Percentiles rank a stretch among this genome's conserved stretches.
These are phyloP conservation scores for Fusarium siculi DNA, from an alignment of 2,329 filamentous ascomycete genomes.

Conservation along the genomic window DNA sequence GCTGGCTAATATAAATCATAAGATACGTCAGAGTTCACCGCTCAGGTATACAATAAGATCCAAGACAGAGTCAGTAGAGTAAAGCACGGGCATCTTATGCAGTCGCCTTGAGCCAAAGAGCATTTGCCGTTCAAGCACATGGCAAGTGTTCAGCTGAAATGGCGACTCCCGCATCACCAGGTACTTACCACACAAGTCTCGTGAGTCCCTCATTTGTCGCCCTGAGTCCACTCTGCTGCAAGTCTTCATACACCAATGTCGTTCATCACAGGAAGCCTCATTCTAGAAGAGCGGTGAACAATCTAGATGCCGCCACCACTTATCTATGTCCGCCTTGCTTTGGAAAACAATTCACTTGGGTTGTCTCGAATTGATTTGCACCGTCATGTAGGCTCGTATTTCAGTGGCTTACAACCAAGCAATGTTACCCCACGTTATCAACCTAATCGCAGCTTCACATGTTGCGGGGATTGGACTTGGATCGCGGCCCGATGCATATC, in stretches of 20 bases:
- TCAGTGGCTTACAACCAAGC: neutral
- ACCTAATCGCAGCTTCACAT: neutral
- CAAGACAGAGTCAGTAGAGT: neutral
- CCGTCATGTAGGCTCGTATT: neutral
- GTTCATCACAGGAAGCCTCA: slow-evolving; percentile 10
- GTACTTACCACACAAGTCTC: slow-evolving; percentile 10
- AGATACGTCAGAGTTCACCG: slow-evolving; percentile 4
- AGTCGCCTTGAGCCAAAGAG: slow-evolving; percentile 8
- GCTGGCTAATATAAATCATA: neutral
- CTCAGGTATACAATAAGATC: neutral
- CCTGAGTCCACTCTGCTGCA: slow-evolving; percentile 18
- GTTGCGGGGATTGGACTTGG: neutral
- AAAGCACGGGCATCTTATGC: slow-evolving; percentile 2
- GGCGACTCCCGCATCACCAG: slow-evolving; percentile 8
- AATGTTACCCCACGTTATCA: neutral
- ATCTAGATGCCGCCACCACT: slow-evolving; percentile 16
- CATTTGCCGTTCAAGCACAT: slow-evolving; percentile 23
- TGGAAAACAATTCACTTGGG: neutral
- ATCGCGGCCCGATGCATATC: slow-evolving; percentile 3
- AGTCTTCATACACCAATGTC: slow-evolving; percentile 16
- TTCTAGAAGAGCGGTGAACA: slow-evolving; percentile 40
- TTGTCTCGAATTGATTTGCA: slow-evolving; percentile 5
- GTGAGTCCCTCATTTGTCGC: slow-evolving; percentile 19
- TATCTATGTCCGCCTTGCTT: slow-evolving; percentile 4
- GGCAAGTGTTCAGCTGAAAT: slow-evolving; percentile 20